Evolutionary conservation across 2,329 filamentous ascomycete genomes (phyloP).

Genomic region (Alternaria conjuncta): DNA sequence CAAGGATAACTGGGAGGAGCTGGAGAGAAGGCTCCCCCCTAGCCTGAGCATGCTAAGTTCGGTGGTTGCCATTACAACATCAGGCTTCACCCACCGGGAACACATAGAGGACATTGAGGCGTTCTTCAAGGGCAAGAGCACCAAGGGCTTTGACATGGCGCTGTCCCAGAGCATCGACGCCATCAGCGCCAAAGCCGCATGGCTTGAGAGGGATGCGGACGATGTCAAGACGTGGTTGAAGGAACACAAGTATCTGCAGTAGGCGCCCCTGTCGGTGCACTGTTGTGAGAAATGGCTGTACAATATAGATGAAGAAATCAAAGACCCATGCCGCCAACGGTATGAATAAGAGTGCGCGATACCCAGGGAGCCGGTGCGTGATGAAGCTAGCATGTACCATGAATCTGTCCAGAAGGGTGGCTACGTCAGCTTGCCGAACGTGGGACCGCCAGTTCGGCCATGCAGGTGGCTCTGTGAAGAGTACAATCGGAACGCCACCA

Average conservation of each 20-base stretch:
- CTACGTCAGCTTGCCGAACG: neutral
- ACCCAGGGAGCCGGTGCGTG: neutral
- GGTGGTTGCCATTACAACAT: constrained; percentile 82
- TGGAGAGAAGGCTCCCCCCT: constrained; percentile 84
- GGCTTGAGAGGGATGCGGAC: constrained; percentile 76
- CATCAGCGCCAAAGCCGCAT: constrained; percentile 82
- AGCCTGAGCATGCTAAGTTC: constrained; percentile 83
- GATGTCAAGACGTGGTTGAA: constrained; percentile 79
- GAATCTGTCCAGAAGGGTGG: constrained; percentile 14
- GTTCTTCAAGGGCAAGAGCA: constrained; percentile 84
- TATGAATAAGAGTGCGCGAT: neutral
- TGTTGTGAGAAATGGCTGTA: neutral
- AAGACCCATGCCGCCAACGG: neutral
- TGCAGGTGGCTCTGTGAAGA: neutral
- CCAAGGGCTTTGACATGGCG: constrained; percentile 85
- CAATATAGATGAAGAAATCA: neutral
- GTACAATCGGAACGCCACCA: neutral
- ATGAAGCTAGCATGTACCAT: constrained; percentile 15
- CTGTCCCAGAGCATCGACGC: constrained; percentile 89
- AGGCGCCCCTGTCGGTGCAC: neutral
- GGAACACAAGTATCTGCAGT: constrained; percentile 66
- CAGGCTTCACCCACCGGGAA: constrained; percentile 76
- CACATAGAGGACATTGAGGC: constrained; percentile 77
- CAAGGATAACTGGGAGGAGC: constrained; percentile 84
- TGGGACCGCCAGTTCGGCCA: neutral